Percentiles rank a stretch among this genome's conserved stretches.
Evolutionary conservation across 192 early-diverging fungal species (phyloP).

Genomic region (Coemansia guatemalensis): DNA sequence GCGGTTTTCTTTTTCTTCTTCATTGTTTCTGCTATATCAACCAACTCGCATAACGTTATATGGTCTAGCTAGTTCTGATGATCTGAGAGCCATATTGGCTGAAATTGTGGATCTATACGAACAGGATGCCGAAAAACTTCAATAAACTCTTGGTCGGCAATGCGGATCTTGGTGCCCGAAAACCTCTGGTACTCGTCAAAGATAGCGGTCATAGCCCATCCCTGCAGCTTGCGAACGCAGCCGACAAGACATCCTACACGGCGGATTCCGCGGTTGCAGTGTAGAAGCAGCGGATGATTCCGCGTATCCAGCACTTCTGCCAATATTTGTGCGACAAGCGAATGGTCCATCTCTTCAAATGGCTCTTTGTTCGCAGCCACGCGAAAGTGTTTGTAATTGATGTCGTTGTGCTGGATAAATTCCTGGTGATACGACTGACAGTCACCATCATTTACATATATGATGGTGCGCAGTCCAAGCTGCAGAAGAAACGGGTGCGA

Average conservation of each 20-base stretch:
- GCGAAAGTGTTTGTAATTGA: conserved; percentile 77
- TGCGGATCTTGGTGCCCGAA: conserved; percentile 82
- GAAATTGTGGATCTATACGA: conserved; percentile 20
- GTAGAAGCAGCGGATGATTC: conserved; percentile 73
- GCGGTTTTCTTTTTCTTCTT: conserved; percentile 4
- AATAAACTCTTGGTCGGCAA: conserved; percentile 92
- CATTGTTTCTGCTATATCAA: conserved; percentile 7
- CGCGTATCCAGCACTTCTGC: conserved; percentile 40
- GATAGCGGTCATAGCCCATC: conserved; percentile 94
- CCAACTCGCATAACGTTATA: neutral
- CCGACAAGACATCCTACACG: conserved; percentile 93
- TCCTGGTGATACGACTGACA: conserved; percentile 66
- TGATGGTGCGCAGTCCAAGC: conserved; percentile 80
- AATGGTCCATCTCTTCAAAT: conserved; percentile 46
- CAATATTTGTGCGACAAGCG: conserved; percentile 29
- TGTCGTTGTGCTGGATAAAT: conserved; percentile 71
- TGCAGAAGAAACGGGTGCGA: conserved; percentile 90
- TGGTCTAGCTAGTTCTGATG: neutral
- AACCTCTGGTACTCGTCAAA: conserved; percentile 98
- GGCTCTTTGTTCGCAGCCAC: conserved; percentile 85
- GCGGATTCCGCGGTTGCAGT: conserved; percentile 95
- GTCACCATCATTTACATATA: conserved; percentile 79
- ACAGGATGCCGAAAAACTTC: conserved; percentile 42
- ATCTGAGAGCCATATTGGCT: conserved; percentile 28
- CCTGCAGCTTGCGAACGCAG: conserved; percentile 89